These are phyloP conservation scores for Tylopilus sp. DNA, from an alignment of 1,284 basidiomycete species.

Conservation along the genomic window DNA sequence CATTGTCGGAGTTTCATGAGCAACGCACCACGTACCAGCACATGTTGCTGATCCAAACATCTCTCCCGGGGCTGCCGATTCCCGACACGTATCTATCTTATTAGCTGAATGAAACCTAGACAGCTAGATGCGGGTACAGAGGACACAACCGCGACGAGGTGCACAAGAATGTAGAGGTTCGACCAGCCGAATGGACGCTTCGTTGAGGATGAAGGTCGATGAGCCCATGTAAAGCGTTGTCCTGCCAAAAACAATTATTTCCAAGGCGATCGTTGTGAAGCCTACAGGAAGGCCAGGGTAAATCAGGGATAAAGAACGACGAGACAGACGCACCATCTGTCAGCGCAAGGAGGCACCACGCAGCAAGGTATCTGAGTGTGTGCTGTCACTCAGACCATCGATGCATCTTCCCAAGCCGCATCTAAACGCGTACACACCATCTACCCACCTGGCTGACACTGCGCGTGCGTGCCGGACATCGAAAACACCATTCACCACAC, in stretches of 20 bases:
- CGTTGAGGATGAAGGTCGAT: conserved; percentile 77
- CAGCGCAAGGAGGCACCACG: conserved; percentile 95
- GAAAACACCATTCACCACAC: too few relatives aligned
- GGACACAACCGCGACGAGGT: conserved; percentile 74
- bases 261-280: conserved; percentile 87
- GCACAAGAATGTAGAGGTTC: conserved; percentile 75
- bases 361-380: conserved; percentile 87
- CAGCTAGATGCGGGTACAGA: conserved; percentile 87
- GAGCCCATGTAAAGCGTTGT: conserved; percentile 81
- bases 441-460: conserved; percentile 23
- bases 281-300: conserved; percentile 49
- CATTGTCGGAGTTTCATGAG: not conserved
- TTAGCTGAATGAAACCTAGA: conserved; percentile 77
- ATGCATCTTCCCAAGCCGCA: conserved; percentile 77
- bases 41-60: conserved; percentile 87
- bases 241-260: conserved; percentile 86
- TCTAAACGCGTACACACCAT: conserved; percentile 64
- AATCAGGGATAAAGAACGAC: not conserved
- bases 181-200: conserved; percentile 71
- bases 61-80: conserved; percentile 82
- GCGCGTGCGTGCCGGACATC: conserved; percentile 58
- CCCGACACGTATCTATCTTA: conserved; percentile 61
- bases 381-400: conserved; percentile 77
- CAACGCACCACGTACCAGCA: conserved; percentile 68
- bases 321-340: conserved; percentile 72